Conservation (phyloP, 176 grass and related monocot species). For the Phoenix roebelenii region DNA sequence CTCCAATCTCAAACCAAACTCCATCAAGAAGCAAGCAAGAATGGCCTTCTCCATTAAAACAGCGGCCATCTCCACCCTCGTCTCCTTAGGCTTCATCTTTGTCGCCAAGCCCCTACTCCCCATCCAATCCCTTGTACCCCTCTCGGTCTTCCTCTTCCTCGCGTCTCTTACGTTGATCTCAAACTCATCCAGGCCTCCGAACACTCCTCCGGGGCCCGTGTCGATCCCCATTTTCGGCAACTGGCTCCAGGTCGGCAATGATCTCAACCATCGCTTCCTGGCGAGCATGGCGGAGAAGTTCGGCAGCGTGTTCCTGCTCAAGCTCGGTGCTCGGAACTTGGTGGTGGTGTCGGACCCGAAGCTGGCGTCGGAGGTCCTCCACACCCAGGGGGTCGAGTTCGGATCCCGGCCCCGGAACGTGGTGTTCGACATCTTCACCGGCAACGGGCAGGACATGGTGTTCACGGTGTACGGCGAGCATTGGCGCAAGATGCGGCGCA, state of each 20-base stretch:
- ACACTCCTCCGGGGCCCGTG: constrained; percentile 3
- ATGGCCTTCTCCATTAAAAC: background rate
- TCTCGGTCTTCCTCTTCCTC: background rate
- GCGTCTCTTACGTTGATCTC: background rate
- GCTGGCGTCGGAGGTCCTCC: constrained; percentile 16
- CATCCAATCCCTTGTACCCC: background rate
- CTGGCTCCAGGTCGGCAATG: constrained; percentile 17
- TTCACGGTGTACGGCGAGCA: constrained; percentile 23
- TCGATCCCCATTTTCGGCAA: constrained; percentile 9
- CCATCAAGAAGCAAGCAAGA: background rate
- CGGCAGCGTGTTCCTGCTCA: constrained; percentile 10
- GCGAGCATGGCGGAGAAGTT: constrained; percentile 9
- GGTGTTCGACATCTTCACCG: constrained; percentile 20
- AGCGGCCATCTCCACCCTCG: background rate
- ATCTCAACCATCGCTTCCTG: constrained; percentile 19
- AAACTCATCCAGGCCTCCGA: background rate
- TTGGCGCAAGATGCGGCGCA: constrained; percentile 22
- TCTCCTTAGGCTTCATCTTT: background rate
- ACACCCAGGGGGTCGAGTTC: constrained; percentile 19
- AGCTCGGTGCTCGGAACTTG: constrained; percentile 10
- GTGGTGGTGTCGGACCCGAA: constrained; percentile 18
- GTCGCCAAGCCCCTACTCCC: background rate
- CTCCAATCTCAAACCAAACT: background rate
- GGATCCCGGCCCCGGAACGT: constrained; percentile 20
- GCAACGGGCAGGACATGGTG: constrained; percentile 12